Evolutionary conservation across 805 yeast species (phyloP), one percentile per base, ranked within the genome.

Genomic region (Nakazawaea pomicola): DNA sequence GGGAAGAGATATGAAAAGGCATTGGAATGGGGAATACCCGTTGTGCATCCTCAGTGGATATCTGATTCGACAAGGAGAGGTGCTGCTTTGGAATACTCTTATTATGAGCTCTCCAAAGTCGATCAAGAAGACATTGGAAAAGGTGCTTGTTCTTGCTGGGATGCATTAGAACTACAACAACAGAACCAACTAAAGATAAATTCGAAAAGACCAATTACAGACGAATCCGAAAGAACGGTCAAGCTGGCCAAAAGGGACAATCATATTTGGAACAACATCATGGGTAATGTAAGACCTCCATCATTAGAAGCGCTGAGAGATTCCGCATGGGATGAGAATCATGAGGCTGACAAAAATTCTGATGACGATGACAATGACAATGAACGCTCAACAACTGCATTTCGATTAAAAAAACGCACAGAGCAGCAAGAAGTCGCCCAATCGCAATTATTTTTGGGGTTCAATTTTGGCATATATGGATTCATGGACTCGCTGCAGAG

Each of bases 1-100:
- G 87, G 87, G 0, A 70, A 65, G 43, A 51, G 85, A 38, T 78
- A 65, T 50, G 60, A 60, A 12, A 74, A 73, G 51, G 79, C 79
- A 3, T 30, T 67, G 2, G 75, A 73, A 51, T 74, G 80, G 80
- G 59, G 61, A 9, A 68, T 69, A 4, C 76, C 77, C 1, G 67
- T 67, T 1, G 68, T 73, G 21, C 77, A 74, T 50, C 80, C 80
- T 0, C 51, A 65, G 28, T 74, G 74, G 74, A 56, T 76, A 4
- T 53, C 60, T 23, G 78, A 76, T 52, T 62, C 72, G 41, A 51
- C 67, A 14, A 51, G 57, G 18, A 60, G 80, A 35, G 69, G 68
- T 2, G 73, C 74, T 1, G 59, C 68, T 3, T 49, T 75, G 16
- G 64, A 62, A 21, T 54, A 59, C 36, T 54, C 59, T 8, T 68